Conservation (phyloP, 2,329 filamentous ascomycete species). For the Lachnellula occidentalis region DNA sequence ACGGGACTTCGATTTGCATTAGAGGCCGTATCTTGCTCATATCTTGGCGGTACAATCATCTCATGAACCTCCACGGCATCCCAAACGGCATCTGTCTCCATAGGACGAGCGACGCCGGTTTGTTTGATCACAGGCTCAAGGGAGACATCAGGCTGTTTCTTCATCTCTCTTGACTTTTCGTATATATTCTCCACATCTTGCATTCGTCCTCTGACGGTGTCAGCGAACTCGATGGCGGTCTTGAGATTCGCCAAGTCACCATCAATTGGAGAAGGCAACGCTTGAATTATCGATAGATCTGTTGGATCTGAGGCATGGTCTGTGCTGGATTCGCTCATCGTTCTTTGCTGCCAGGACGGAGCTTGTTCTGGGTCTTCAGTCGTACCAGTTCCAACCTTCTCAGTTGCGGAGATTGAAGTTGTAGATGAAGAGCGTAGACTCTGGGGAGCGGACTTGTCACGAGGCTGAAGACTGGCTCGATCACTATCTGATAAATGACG, state of each 20-base stretch:
- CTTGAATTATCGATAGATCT: conserved; percentile 1
- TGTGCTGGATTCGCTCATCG: not conserved
- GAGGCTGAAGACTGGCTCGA: not conserved
- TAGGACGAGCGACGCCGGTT: not conserved
- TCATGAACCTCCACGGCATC: conserved; percentile 25
- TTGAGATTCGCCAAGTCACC: conserved; percentile 11
- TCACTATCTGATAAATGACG: not conserved
- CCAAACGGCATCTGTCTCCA: conserved; percentile 17
- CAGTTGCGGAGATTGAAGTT: conserved; percentile 9
- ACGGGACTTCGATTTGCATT: conserved; percentile 22
- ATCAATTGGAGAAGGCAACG: not conserved
- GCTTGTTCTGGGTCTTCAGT: not conserved
- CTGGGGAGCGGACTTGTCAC: not conserved
- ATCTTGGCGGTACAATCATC: conserved; percentile 16
- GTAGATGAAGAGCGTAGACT: not conserved
- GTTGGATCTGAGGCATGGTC: not conserved
- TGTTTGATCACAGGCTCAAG: not conserved
- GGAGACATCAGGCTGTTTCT: not conserved
- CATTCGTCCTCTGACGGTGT: conserved; percentile 8
- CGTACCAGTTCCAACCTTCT: conserved; percentile 16
- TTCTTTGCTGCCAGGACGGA: not conserved
- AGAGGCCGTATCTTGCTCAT: conserved; percentile 16
- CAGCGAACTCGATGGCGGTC: conserved; percentile 15
- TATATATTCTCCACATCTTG: conserved; percentile 4
- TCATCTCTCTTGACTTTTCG: not conserved